phyloP scores from a whole-genome alignment of 2,329 filamentous ascomycete species.

The Elsinoe ampelina region DNA sequence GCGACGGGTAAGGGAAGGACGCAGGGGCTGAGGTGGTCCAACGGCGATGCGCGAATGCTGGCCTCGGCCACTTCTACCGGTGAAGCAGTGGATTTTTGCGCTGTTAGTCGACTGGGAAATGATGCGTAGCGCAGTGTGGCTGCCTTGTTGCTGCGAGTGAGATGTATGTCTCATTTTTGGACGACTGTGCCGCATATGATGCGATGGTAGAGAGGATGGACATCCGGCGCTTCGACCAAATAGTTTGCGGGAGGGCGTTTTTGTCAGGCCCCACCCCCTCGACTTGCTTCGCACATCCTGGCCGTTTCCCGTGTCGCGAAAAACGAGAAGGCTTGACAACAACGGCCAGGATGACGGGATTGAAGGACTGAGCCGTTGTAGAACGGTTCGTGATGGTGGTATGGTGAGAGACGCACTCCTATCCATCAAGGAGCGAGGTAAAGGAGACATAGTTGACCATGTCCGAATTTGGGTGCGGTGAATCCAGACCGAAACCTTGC shows the following conservation, averaged over 20 bases:
- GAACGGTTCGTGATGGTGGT: background rate
- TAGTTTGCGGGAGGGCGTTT: constrained; percentile 8
- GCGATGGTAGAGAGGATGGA: background rate
- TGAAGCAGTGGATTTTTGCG: background rate
- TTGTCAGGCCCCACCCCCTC: background rate
- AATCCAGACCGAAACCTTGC: constrained; percentile 5
- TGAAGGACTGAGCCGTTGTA: background rate
- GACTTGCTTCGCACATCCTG: background rate
- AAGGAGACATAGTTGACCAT: background rate
- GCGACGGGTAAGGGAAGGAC: constrained; percentile 7
- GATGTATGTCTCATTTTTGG: constrained; percentile 8
- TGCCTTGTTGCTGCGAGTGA: background rate
- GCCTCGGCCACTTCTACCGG: background rate
- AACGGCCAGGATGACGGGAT: background rate
- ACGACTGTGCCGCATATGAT: constrained; percentile 5
- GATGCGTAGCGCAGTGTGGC: constrained; percentile 2
- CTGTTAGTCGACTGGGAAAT: background rate
- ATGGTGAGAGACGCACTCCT: background rate
- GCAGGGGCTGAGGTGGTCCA: constrained; percentile 8
- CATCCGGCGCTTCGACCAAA: constrained; percentile 8
- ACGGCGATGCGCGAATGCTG: background rate
- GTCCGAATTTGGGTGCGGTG: background rate
- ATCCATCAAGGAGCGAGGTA: background rate
- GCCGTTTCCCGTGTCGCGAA: constrained; percentile 4
- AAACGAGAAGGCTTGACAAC: constrained; percentile 10